Percentiles rank a stretch among this genome's conserved stretches.
Conservation (phyloP, 2,329 filamentous ascomycete genomes). For the Cladosporium austrohemisphaericum region DNA sequence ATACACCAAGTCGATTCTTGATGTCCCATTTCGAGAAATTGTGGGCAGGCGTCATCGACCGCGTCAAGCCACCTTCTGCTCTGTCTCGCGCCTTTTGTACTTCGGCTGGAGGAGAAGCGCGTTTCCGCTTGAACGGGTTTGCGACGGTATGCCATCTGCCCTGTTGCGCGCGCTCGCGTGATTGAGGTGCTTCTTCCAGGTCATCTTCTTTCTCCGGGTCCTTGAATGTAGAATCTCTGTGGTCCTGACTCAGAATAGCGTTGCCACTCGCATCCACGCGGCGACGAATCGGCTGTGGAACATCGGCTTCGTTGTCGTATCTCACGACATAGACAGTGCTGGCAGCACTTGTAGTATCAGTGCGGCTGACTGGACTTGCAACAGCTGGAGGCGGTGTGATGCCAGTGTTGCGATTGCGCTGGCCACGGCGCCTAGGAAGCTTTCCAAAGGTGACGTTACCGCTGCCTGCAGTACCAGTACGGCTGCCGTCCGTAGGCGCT, state of each 20-base stretch:
- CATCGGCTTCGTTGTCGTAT: constrained; percentile 52
- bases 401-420: constrained; percentile 6
- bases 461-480: constrained; percentile 14
- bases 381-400: constrained; percentile 40
- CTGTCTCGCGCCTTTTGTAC: constrained; percentile 48
- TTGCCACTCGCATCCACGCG: constrained; percentile 16
- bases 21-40: constrained; percentile 44
- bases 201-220: constrained; percentile 25
- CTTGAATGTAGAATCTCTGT: constrained; percentile 13
- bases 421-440: constrained; percentile 18
- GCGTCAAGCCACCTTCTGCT: constrained; percentile 20
- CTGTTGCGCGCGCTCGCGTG: constrained; percentile 30
- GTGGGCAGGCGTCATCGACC: constrained; percentile 38
- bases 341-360: constrained; percentile 58
- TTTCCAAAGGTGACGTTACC: constrained; percentile 22
- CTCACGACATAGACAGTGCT: constrained; percentile 63
- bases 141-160: constrained; percentile 49
- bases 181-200: constrained; percentile 14
- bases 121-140: constrained; percentile 57
- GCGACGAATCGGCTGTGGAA: constrained; percentile 37
- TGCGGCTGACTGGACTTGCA: constrained; percentile 56
- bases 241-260: background rate
- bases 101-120: constrained; percentile 57
- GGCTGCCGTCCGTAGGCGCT: constrained; percentile 17
- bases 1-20: constrained; percentile 44